A percentile compares a stretch with the other conserved stretches of the same genome.
Evolutionary conservation across 2,329 filamentous ascomycete genomes (phyloP).

Genomic region (Fusarium nanum): DNA sequence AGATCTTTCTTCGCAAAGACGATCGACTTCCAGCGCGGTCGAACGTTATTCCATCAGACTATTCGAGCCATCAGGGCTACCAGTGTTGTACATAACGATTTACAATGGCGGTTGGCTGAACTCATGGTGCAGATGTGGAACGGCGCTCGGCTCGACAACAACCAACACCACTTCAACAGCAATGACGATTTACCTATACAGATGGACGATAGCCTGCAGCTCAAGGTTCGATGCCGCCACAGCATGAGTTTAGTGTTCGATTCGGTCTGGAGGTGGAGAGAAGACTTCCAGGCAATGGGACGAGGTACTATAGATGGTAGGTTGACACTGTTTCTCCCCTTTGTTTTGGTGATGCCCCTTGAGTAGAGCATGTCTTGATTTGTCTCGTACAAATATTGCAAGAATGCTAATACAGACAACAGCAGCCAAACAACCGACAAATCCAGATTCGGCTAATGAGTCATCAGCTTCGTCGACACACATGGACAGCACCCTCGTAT

Average conservation of each 20-base stretch:
- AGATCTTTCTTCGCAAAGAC: conserved; percentile 79
- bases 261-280: conserved; percentile 86
- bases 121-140: conserved; percentile 92
- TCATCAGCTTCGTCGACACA: conserved; percentile 76
- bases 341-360: conserved; percentile 20
- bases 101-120: conserved; percentile 82
- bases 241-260: conserved; percentile 89
- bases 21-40: conserved; percentile 75
- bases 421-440: conserved; percentile 87
- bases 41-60: conserved; percentile 76
- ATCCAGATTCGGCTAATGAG: conserved; percentile 81
- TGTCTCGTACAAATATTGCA: conserved; percentile 37
- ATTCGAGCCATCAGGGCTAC: conserved; percentile 77
- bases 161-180: conserved; percentile 60
- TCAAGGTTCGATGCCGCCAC: conserved; percentile 85
- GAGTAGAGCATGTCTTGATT: conserved; percentile 45
- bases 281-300: conserved; percentile 79
- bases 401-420: conserved; percentile 39
- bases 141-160: conserved; percentile 66
- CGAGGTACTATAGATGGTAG: conserved; percentile 78
- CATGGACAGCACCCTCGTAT: conserved; percentile 69
- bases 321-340: conserved; percentile 47
- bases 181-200: conserved; percentile 62
- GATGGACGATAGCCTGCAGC: conserved; percentile 77
- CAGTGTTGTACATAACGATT: conserved; percentile 81